Evolutionary conservation across 495 filamentous ascomycete genomes (phyloP), one percentile per base, ranked within the genome.

Genomic region (Podospora pseudocomata): DNA sequence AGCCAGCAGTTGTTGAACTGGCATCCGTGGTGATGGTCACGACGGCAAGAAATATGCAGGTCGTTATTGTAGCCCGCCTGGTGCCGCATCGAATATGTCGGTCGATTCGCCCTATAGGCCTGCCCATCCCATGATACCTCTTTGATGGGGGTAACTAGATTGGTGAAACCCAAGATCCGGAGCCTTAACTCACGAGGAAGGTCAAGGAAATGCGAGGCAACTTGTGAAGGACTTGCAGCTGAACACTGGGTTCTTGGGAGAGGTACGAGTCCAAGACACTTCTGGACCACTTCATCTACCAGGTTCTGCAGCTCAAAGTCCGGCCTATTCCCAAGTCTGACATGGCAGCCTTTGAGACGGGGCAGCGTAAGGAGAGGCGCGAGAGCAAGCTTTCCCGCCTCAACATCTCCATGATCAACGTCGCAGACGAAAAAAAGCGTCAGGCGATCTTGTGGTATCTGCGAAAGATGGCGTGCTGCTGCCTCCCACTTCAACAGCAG

Each of bases 111-210:
- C 39, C 39, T 49, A 49, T 49, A 49, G 15, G 9, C 39, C 39
- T 67, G 15, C 34, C 65, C 20, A 55, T 62, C 55, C 68, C 65
- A 70, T 27, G 34, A 54, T 5, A 67, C 68, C 59, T 70, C 65
- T 27, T 67, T 67, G 18, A 18, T 63, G 5, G 68, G 68, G 23
- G 68, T 70, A 54, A 70, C 39, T 23, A 70, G 30, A 39, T 70
- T 60, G 26, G 64, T 70, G 11, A 27, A 57, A 34, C 60, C 60
- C 55, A 67, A 59, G 11, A 70, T 70, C 3, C 39, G 60, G 9
- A 70, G 32, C 23, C 65, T 59, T 13, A 49, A 16, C 39, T 49
- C 39, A 16, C 39, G 15, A 3, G 39, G 39, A 13, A 49, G 39
- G 15, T 49, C 15, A 16, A 49, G 39, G 15, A 49, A 49, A 2